These are phyloP conservation scores for Toxoplasma gondii DNA, from an alignment of 169 alveolate species.

Conservation along the genomic window DNA sequence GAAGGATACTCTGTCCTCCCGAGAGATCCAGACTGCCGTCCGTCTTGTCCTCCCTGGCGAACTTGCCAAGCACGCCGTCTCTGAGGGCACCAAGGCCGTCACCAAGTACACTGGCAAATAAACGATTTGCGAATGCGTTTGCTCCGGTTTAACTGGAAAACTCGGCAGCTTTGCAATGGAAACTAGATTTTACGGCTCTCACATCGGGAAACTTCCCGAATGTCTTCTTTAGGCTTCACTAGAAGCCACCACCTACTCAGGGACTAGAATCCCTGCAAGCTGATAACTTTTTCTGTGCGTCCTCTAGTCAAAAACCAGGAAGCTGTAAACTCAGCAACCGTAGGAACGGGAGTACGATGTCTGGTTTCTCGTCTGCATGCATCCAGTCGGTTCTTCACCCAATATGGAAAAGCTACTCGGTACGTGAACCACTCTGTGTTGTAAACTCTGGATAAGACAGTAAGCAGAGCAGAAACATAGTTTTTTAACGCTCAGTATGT, in stretches of 20 bases:
- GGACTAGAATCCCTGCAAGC: neutral
- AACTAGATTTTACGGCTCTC: neutral
- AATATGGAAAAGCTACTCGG: too few species aligned
- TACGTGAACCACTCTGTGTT: too few species aligned
- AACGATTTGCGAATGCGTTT: neutral
- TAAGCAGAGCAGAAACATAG: too few species aligned
- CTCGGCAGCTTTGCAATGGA: neutral
- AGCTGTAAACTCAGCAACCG: too few species aligned
- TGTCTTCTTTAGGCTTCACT: slow-evolving; percentile 58
- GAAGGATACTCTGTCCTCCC: slow-evolving; percentile 96
- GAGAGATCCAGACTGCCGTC: slow-evolving; percentile 99
- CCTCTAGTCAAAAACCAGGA: too few species aligned
- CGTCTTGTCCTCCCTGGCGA: slow-evolving; percentile 99
- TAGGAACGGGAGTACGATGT: too few species aligned
- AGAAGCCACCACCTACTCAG: slow-evolving; percentile 46
- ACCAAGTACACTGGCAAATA: slow-evolving; percentile 92
- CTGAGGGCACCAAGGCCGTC: slow-evolving; percentile 99
- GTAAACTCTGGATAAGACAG: too few species aligned
- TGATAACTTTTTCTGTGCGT: neutral
- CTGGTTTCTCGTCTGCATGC: too few species aligned
- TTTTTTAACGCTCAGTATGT: too few species aligned
- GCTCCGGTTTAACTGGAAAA: neutral
- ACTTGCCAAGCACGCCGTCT: slow-evolving; percentile 99
- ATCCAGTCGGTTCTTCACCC: too few species aligned
- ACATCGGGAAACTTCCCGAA: neutral